Base-by-base conservation (phyloP, 306 rosid species). In the Mimosa pudica region DNA sequence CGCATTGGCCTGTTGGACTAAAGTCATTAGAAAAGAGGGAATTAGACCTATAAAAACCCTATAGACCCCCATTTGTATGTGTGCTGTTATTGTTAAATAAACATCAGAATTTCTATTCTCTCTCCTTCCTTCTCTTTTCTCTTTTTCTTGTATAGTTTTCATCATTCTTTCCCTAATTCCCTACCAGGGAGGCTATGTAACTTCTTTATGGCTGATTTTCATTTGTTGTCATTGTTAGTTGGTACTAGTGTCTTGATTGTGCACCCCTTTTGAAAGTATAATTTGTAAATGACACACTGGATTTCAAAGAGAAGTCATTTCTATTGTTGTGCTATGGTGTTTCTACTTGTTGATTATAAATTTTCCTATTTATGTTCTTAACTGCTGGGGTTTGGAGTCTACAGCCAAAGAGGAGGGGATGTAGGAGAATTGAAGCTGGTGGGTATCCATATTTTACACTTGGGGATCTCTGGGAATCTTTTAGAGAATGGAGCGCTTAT, bases 401-500 rank as follows among this genome's bases (percentile, higher is more conserved):
- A 72, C 80, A 86, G 86, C 71, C 83, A 54, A 54, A 70, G 76
- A n/a, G 18, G 61, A 79, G 72, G 78, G 86, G 84, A 47, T 24
- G 79, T 71, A 75, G 55, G 30, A 81, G 42, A 35, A 17, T 41
- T 35, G 85, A 83, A 63, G 77, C 60, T 55, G 71, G 68, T 24
- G 70, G 38, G 38, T 75, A 70, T 30, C 80, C 84, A 41, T 89
- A 49, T 49, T 86, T 84, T 61, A 52, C n/a, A 68, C 93, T 89
- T 12, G 88, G 74, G 64, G 90, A 91, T 65, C 76, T 91, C 9
- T 89, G 93, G 89, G 90, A 89, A 36, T 75, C 82, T 24, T 83
- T 85, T 24, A 83, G 82, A 45, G 91, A 87, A 63, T 84, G 87
- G 90, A 87, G 91, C 58, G 92, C 87, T 47, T 91, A 84, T 70